These are phyloP conservation scores for rapeseed (Brassica napus) DNA, from an alignment of 345 rosid species.

Conservation along the genomic window Da-Ae NC_063446.1:55166001-55166500, in stretches of 20 bases:
- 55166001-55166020: not conserved
- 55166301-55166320: constrained; percentile 65
- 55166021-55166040: not conserved
- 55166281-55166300: not conserved
- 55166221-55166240: not conserved
- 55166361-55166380: constrained; percentile 92
- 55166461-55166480: not conserved
- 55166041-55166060: not conserved
- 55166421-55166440: not conserved
- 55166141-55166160: not conserved
- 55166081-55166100: not conserved
- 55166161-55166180: not conserved
- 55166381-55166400: constrained; percentile 39
- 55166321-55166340: constrained; percentile 54
- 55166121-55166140: not conserved
- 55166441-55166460: not conserved
- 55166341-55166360: constrained; percentile 79
- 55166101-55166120: constrained; percentile 8
- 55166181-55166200: not conserved
- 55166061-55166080: not conserved
- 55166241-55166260: not conserved
- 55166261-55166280: constrained; percentile 19
- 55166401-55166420: not conserved
- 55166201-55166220: constrained; percentile 1
- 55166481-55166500: constrained; percentile 30